Conservation (phyloP, 345 rosid genomes). For the Tarenaya hassleriana region DNA sequence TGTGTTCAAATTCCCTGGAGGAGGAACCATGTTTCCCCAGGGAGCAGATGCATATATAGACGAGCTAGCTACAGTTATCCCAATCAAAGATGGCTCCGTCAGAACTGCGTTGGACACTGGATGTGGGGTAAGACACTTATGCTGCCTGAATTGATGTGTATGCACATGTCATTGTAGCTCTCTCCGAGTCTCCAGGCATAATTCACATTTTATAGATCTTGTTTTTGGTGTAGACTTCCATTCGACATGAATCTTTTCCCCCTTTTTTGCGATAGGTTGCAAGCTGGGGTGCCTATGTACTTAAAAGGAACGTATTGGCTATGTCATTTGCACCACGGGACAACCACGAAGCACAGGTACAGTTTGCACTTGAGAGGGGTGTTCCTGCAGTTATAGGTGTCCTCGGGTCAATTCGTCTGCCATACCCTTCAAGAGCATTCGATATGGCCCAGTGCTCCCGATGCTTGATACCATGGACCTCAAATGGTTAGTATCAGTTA, state of each 20-base stretch:
- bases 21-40: slow-evolving; percentile 99
- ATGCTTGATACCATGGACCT: slow-evolving; percentile 88
- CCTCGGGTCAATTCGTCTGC: slow-evolving; percentile 81
- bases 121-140: slow-evolving; percentile 66
- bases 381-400: slow-evolving; percentile 90
- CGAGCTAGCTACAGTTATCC: slow-evolving; percentile 80
- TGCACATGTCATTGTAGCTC: too few relatives aligned
- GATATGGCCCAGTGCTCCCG: slow-evolving; percentile 99
- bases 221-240: too few relatives aligned
- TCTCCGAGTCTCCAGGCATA: too few relatives aligned
- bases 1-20: slow-evolving; percentile 95
- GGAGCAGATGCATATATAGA: slow-evolving; percentile 96
- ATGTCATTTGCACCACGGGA: slow-evolving; percentile 98
- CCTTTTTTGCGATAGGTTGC: slow-evolving; percentile 55
- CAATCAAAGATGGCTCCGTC: slow-evolving; percentile 78
- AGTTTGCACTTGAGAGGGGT: slow-evolving; percentile 96
- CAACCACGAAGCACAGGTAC: slow-evolving; percentile 98
- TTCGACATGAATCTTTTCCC: neutral
- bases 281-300: slow-evolving; percentile 96
- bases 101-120: slow-evolving; percentile 97
- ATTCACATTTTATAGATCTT: neutral
- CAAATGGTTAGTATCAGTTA: slow-evolving; percentile 47
- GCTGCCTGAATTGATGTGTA: neutral
- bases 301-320: slow-evolving; percentile 76
- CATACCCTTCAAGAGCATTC: slow-evolving; percentile 89